Evolutionary conservation across 768 basidiomycete species (phyloP).

Genomic region (Termitomyces titanicus): DNA sequence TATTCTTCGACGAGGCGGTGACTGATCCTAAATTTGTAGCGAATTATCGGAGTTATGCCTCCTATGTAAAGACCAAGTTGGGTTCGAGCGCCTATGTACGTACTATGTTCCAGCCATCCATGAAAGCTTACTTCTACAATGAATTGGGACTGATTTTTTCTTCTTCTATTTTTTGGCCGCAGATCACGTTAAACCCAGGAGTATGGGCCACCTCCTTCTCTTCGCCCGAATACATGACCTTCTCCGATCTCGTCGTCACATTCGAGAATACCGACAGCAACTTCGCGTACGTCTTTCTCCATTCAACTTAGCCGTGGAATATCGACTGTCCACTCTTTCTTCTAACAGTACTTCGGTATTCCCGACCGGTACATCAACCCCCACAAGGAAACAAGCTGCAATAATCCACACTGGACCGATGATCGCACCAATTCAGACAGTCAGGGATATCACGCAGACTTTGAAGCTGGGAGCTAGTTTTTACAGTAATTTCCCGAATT

Average conservation of each 20-base stretch:
- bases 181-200: background rate
- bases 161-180: too few species aligned
- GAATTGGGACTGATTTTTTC: too few species aligned
- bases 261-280: conserved; percentile 23
- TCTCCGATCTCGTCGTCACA: conserved; percentile 23
- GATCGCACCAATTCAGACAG: conserved; percentile 11
- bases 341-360: conserved; percentile 19
- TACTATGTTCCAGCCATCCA: background rate
- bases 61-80: conserved; percentile 9
- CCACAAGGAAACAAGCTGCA: conserved; percentile 24
- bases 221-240: background rate
- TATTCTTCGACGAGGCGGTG: conserved; percentile 34
- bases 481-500: conserved; percentile 23
- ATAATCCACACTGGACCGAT: conserved; percentile 29
- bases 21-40: conserved; percentile 12
- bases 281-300: conserved; percentile 22
- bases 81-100: conserved; percentile 15
- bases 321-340: background rate
- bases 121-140: too few species aligned
- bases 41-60: conserved; percentile 21
- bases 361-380: conserved; percentile 15
- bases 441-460: conserved; percentile 13
- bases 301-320: too few species aligned
- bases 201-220: background rate
- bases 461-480: conserved; percentile 26